These are phyloP conservation scores for Larix sibirica DNA, from an alignment of 83 land plant genomes.

Conservation along the genomic window DNA sequence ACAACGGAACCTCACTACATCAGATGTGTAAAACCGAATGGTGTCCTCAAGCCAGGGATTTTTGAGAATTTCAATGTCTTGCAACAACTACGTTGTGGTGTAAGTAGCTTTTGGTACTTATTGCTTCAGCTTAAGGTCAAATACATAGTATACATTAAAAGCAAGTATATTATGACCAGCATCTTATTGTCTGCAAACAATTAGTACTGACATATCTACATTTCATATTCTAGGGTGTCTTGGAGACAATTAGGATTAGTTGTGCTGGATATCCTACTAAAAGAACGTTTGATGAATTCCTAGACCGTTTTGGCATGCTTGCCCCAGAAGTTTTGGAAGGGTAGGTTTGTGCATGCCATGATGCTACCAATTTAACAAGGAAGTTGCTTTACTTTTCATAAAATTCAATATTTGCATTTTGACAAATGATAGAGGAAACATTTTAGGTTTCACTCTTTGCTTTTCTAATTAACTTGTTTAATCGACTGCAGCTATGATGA, in stretches of 20 bases:
- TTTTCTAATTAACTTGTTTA: slow-evolving; percentile 5
- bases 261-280: slow-evolving; percentile 97
- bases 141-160: background rate
- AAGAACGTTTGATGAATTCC: slow-evolving; percentile 85
- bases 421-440: too few species aligned
- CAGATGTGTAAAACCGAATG: slow-evolving; percentile 87
- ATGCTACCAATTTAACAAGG: background rate
- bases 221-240: slow-evolving; percentile 63
- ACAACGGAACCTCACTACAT: slow-evolving; percentile 93
- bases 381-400: background rate
- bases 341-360: slow-evolving; percentile 25
- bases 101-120: slow-evolving; percentile 22
- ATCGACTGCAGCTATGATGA: slow-evolving; percentile 64
- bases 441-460: background rate
- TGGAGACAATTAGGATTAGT: slow-evolving; percentile 93
- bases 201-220: background rate
- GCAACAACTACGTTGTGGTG: slow-evolving; percentile 89
- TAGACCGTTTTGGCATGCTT: slow-evolving; percentile 89
- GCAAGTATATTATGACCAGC: background rate
- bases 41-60: slow-evolving; percentile 78
- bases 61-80: slow-evolving; percentile 87
- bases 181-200: background rate
- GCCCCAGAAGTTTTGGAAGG: slow-evolving; percentile 82
- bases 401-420: slow-evolving; percentile 3
- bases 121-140: slow-evolving; percentile 4